A percentile compares a stretch with the other conserved stretches of the same genome.
Conservation (phyloP, 352 stramenopile species). For the Phytophthora sojae region DNA sequence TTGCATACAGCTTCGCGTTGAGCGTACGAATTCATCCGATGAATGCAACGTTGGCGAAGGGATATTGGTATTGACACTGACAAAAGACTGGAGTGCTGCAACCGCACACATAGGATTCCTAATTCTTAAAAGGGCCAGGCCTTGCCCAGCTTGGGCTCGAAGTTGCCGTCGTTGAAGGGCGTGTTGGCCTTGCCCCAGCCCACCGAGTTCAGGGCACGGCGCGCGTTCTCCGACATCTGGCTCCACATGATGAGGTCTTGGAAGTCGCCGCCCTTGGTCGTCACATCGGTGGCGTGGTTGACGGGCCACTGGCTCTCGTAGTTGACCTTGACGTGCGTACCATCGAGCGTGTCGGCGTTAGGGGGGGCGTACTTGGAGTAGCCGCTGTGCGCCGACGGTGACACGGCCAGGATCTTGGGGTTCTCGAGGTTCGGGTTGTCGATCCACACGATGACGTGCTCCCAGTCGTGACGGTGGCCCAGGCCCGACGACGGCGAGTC, state of each 20-base stretch:
- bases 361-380: constrained; percentile 18
- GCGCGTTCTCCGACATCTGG: constrained; percentile 26
- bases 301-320: constrained; percentile 11
- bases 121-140: constrained; percentile 12
- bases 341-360: constrained; percentile 7
- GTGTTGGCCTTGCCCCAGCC: constrained; percentile 22
- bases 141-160: constrained; percentile 11
- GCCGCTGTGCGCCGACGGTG: constrained; percentile 1
- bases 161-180: constrained; percentile 23
- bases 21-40: no score
- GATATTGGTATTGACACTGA: not conserved
- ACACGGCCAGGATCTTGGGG: constrained; percentile 21
- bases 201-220: constrained; percentile 13
- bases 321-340: constrained; percentile 17
- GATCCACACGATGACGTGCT: constrained; percentile 30
- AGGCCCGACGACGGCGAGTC: not conserved
- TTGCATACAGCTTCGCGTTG: no score
- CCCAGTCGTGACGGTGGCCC: constrained; percentile 31
- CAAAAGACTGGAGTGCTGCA: not conserved
- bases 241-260: constrained; percentile 31
- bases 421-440: constrained; percentile 19
- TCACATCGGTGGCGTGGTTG: constrained; percentile 14
- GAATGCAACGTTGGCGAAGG: no score
- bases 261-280: constrained; percentile 11
- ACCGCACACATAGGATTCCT: not conserved